Percentiles rank a stretch among this genome's conserved stretches.
phyloP scores from a whole-genome alignment of 129 eudicot species.

The Flaveria trinervia region DNA sequence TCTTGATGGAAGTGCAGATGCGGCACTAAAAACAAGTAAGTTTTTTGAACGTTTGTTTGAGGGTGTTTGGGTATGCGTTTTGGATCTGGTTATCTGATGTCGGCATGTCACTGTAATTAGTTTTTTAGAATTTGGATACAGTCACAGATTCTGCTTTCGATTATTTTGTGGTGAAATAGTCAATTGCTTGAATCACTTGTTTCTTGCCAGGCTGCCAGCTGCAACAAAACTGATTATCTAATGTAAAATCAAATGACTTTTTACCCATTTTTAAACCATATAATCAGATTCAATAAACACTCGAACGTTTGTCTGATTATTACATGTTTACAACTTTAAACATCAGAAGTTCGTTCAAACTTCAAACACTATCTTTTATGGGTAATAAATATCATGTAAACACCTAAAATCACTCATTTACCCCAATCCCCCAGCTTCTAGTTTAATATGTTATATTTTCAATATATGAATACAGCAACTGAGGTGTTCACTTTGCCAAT shows the following conservation, averaged over 20 bases:
- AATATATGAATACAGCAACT: slow-evolving; percentile 38
- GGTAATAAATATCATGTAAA: too few species aligned
- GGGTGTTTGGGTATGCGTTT: not conserved
- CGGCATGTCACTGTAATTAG: not conserved
- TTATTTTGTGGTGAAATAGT: too few species aligned
- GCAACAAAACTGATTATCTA: not conserved
- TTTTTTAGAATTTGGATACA: not conserved
- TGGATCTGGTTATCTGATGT: not conserved
- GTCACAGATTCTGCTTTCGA: not conserved
- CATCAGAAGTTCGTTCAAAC: not conserved
- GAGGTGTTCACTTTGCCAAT: slow-evolving; percentile 46
- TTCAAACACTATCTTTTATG: too few species aligned
- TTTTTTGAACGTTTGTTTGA: not conserved
- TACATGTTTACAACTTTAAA: not conserved
- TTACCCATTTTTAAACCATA: not conserved
- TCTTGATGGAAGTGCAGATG: slow-evolving; percentile 42
- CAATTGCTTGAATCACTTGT: too few species aligned
- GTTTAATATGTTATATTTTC: too few species aligned
- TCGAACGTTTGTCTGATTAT: not conserved
- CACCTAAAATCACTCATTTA: too few species aligned
- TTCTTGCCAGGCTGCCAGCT: not conserved
- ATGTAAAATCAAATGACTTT: not conserved
- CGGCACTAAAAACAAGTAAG: slow-evolving; percentile 48
- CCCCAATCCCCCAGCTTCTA: too few species aligned
- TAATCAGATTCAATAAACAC: not conserved